These are phyloP conservation scores for Aureobasidium sp. DNA, from an alignment of 2,329 filamentous ascomycete genomes.

Conservation along the genomic window DNA sequence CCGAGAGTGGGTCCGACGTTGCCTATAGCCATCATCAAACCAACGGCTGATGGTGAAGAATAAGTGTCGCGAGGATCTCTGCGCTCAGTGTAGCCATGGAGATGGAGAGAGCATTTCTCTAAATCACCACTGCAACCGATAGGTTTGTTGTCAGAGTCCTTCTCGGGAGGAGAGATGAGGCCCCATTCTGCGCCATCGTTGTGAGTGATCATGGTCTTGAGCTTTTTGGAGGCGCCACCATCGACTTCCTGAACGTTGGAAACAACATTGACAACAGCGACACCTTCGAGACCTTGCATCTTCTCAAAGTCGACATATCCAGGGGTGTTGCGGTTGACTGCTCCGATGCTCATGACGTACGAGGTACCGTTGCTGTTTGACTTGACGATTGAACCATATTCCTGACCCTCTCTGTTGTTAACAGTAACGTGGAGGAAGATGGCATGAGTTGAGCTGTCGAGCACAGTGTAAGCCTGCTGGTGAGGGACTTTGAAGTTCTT, in stretches of 20 bases:
- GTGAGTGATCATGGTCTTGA: constrained; percentile 89
- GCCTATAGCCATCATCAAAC: constrained; percentile 81
- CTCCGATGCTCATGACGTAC: constrained; percentile 73
- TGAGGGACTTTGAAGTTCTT: constrained; percentile 70
- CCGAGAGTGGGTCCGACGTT: constrained; percentile 73
- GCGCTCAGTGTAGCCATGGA: constrained; percentile 94
- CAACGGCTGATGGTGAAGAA: constrained; percentile 78
- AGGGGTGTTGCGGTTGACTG: constrained; percentile 67
- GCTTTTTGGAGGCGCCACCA: constrained; percentile 60
- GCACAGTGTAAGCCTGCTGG: constrained; percentile 78
- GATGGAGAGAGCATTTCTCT: constrained; percentile 72
- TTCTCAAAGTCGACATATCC: constrained; percentile 96
- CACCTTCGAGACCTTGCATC: constrained; percentile 83
- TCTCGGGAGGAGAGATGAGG: constrained; percentile 60
- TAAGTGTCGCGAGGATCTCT: constrained; percentile 73
- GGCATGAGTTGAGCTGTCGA: constrained; percentile 90
- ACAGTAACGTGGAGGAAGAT: constrained; percentile 90
- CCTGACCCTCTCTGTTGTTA: constrained; percentile 52
- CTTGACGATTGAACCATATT: constrained; percentile 86
- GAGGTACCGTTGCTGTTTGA: constrained; percentile 97
- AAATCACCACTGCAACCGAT: constrained; percentile 57
- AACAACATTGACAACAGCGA: constrained; percentile 79
- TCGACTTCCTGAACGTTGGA: constrained; percentile 59
- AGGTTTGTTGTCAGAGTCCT: constrained; percentile 60
- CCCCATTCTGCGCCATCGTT: constrained; percentile 90